Conservation (phyloP, 768 basidiomycete species). For the Tricholoma terreum region DNA sequence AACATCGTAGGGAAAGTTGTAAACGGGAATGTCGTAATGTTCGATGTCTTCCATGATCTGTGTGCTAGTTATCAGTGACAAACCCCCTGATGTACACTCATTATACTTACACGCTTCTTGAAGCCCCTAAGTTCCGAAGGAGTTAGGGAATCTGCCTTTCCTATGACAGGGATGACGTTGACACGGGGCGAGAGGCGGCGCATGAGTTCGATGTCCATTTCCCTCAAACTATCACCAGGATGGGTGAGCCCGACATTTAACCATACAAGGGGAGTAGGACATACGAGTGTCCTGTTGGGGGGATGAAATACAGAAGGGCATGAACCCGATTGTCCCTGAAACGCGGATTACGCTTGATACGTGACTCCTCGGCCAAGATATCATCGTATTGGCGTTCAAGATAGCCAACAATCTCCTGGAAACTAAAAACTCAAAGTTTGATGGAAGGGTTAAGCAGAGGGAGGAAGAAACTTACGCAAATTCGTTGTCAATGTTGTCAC, state of each 20-base stretch:
- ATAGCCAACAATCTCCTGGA: slow-evolving; percentile 95
- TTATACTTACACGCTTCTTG: slow-evolving; percentile 77
- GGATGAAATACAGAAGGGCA: slow-evolving; percentile 96
- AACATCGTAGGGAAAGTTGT: slow-evolving; percentile 99
- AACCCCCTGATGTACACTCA: not conserved
- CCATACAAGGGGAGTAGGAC: slow-evolving; percentile 27
- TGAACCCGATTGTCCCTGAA: slow-evolving; percentile 99
- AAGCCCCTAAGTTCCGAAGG: slow-evolving; percentile 91
- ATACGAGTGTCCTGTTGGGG: slow-evolving; percentile 96
- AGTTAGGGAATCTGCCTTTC: slow-evolving; percentile 94
- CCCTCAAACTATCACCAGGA: slow-evolving; percentile 62
- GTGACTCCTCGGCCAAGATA: slow-evolving; percentile 95
- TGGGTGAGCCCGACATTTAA: slow-evolving; percentile 4
- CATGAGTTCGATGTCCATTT: slow-evolving; percentile 99
- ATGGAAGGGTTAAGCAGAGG: slow-evolving; percentile 2
- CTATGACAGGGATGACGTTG: slow-evolving; percentile 97
- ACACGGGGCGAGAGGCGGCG: slow-evolving; percentile 95
- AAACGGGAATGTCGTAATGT: slow-evolving; percentile 95
- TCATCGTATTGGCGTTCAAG: slow-evolving; percentile 99
- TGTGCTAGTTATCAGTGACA: slow-evolving; percentile 1
- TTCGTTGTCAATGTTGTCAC: slow-evolving; percentile 98
- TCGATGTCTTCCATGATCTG: slow-evolving; percentile 99
- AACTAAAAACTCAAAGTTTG: slow-evolving; percentile 46
- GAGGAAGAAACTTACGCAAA: slow-evolving; percentile 68
- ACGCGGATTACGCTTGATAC: slow-evolving; percentile 99